Evolutionary conservation across 352 stramenopile species (phyloP).

Genomic region (Pythium monospermum): DNA sequence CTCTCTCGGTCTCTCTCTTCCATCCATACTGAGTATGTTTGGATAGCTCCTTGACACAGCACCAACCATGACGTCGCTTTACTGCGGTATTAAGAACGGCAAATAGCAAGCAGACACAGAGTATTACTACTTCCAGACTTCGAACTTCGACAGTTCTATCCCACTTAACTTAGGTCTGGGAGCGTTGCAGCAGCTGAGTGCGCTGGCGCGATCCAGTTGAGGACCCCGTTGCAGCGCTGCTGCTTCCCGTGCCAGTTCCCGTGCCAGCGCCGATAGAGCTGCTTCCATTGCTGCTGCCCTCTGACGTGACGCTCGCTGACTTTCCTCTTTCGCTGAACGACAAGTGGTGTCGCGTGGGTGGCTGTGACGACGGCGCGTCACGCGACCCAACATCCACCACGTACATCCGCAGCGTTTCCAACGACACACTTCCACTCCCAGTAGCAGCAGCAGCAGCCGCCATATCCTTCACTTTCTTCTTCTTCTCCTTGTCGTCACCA

Average conservation of each 20-base stretch:
- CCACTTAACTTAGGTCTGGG: background rate
- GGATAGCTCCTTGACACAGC: too few relatives aligned
- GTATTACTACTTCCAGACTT: too few relatives aligned
- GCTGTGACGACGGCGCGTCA: too few relatives aligned
- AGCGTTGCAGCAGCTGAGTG: background rate
- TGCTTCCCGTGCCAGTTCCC: background rate
- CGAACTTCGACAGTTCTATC: too few relatives aligned
- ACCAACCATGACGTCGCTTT: too few relatives aligned
- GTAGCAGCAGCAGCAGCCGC: conserved; percentile 12
- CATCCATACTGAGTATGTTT: too few relatives aligned
- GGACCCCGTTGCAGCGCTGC: background rate
- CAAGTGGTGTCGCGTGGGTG: too few relatives aligned
- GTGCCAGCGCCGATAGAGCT: conserved; percentile 5
- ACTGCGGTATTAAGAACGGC: too few relatives aligned
- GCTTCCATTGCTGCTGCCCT: conserved; percentile 19
- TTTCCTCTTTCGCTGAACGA: conserved; percentile 20
- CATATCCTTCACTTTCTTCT: conserved; percentile 9
- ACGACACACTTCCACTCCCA: too few relatives aligned
- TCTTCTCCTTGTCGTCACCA: conserved; percentile 28
- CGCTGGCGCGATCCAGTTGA: too few relatives aligned
- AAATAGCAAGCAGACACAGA: too few relatives aligned
- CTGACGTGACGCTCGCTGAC: conserved; percentile 14
- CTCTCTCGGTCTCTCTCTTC: conserved; percentile 1
- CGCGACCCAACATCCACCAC: conserved; percentile 22
- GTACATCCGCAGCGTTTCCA: conserved; percentile 70